Conservation (phyloP, 2,329 filamentous ascomycete genomes). For the Alternaria sp. region DNA sequence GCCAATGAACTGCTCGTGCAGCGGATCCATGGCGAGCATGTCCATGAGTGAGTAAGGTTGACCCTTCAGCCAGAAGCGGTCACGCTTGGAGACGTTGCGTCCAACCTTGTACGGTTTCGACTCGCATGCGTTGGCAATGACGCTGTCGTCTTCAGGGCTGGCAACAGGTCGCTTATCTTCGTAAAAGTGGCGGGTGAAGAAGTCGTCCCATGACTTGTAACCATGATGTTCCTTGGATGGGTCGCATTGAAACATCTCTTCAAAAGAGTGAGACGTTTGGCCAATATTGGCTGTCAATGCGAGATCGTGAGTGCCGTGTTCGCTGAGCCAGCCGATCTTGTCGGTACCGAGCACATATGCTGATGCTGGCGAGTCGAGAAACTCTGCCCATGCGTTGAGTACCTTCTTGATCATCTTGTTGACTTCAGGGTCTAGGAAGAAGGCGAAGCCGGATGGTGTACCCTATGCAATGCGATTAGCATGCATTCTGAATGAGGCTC, state of each 20-base stretch:
- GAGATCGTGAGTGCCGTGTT: constrained; percentile 49
- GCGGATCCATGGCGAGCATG: constrained; percentile 67
- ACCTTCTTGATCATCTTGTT: constrained; percentile 63
- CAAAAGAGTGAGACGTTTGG: constrained; percentile 56
- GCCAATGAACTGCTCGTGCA: constrained; percentile 65
- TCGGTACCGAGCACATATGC: constrained; percentile 50
- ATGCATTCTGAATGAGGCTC: constrained; percentile 20
- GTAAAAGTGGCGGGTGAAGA: constrained; percentile 70
- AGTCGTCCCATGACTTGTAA: constrained; percentile 74
- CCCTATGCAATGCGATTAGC: background rate
- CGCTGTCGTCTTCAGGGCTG: constrained; percentile 61
- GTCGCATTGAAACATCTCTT: constrained; percentile 70
- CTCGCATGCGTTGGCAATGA: constrained; percentile 73
- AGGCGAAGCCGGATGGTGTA: constrained; percentile 59
- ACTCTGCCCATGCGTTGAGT: constrained; percentile 59
- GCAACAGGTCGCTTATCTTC: constrained; percentile 67
- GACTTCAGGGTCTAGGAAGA: constrained; percentile 50
- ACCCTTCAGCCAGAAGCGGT: constrained; percentile 73
- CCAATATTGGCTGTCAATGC: constrained; percentile 29
- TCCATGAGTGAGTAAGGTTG: constrained; percentile 73
- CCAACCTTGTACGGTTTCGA: constrained; percentile 66
- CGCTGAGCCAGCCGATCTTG: constrained; percentile 54
- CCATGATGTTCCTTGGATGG: constrained; percentile 64
- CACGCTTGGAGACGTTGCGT: constrained; percentile 62
- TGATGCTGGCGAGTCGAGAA: constrained; percentile 44